These are phyloP conservation scores for Panus rudis DNA, from an alignment of 768 basidiomycete species.

Conservation along the genomic window DNA sequence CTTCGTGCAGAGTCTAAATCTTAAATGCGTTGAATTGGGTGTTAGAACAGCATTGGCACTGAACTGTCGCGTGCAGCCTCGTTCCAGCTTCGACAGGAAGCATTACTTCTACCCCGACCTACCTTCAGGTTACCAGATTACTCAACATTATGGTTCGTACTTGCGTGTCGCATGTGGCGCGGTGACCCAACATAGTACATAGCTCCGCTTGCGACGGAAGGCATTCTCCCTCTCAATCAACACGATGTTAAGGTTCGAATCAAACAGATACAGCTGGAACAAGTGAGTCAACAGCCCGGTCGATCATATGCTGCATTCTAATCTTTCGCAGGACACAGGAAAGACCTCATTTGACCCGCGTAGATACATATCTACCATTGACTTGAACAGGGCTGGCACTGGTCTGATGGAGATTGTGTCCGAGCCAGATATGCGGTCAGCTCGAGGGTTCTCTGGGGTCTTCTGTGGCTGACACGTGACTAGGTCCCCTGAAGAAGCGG, in stretches of 20 bases:
- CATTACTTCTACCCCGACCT: constrained; percentile 98
- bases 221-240: constrained; percentile 43
- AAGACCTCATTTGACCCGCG: constrained; percentile 64
- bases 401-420: constrained; percentile 96
- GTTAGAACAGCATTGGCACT: constrained; percentile 79
- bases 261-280: constrained; percentile 93
- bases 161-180: constrained; percentile 7
- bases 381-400: constrained; percentile 86
- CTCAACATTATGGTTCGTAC: constrained; percentile 77
- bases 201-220: constrained; percentile 78
- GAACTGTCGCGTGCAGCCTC: constrained; percentile 49
- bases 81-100: constrained; percentile 90
- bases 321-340: constrained; percentile 68
- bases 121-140: constrained; percentile 94
- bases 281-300: constrained; percentile 41
- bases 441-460: background rate
- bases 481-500: constrained; percentile 84
- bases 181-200: background rate
- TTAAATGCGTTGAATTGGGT: constrained; percentile 70
- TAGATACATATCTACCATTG: constrained; percentile 54
- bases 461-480: background rate
- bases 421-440: constrained; percentile 74
- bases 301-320: background rate
- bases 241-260: constrained; percentile 57
- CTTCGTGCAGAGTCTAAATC: constrained; percentile 45